These are phyloP conservation scores for Bipolaris cookei DNA, from an alignment of 2,329 filamentous ascomycete genomes.

Conservation along the genomic window DNA sequence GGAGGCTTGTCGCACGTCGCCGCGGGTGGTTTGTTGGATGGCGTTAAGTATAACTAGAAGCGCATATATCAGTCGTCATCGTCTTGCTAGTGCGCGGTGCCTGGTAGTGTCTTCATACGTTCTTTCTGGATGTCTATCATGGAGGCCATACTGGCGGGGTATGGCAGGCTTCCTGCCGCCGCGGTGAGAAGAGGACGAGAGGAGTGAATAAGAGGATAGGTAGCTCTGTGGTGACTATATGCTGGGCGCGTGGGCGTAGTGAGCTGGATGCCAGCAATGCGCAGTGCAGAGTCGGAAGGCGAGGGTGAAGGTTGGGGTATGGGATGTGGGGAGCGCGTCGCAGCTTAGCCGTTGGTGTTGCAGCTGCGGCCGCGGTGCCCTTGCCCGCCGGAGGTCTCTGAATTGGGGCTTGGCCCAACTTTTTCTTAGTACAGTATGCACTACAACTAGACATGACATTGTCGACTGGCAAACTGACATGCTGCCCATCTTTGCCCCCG, in stretches of 20 bases:
- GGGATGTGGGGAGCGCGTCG: conserved; percentile 27
- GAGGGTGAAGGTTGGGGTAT: conserved; percentile 12
- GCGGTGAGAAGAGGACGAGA: neutral
- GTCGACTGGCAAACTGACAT: conserved; percentile 3
- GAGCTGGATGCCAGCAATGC: neutral
- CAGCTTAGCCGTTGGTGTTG: conserved; percentile 26
- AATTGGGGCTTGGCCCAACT: conserved; percentile 26
- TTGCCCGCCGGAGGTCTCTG: conserved; percentile 21
- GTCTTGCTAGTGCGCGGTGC: neutral
- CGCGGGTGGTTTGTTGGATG: conserved; percentile 78
- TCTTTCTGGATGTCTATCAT: conserved; percentile 84
- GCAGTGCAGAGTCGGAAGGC: neutral
- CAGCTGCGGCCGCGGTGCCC: conserved; percentile 19
- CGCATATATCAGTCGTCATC: conserved; percentile 21
- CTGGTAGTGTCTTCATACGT: conserved; percentile 53
- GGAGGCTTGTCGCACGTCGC: conserved; percentile 68
- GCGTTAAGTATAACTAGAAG: conserved; percentile 71
- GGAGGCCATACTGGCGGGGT: conserved; percentile 73
- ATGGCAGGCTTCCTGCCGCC: conserved; percentile 28
- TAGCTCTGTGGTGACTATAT: neutral
- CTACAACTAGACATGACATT: conserved; percentile 22
- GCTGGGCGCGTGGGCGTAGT: neutral
- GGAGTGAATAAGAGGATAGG: no score
- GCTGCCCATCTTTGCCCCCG: neutral
- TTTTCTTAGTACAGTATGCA: conserved; percentile 17